These are phyloP conservation scores for Phyllosticta ampelicida DNA, from an alignment of 2,329 filamentous ascomycete species.

Conservation along the genomic window DNA sequence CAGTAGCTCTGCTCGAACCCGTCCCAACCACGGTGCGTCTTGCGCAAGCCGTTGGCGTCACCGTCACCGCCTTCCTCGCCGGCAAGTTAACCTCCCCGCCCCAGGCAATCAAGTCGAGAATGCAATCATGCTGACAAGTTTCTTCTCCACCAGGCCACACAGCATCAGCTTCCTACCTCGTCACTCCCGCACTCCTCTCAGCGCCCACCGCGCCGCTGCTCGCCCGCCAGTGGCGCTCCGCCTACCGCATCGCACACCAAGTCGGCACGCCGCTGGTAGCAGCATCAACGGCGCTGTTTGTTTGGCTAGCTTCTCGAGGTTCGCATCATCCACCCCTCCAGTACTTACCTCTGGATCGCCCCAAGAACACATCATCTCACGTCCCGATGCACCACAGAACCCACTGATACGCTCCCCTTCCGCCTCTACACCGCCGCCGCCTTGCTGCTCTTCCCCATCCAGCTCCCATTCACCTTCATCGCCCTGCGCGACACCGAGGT, in stretches of 20 bases:
- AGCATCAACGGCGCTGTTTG: conserved; percentile 26
- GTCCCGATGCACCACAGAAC: conserved; percentile 14
- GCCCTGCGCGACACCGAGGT: conserved; percentile 39
- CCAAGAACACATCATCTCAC: no score
- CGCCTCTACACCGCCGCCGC: conserved; percentile 39
- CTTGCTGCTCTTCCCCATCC: conserved; percentile 30
- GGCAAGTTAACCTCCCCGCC: conserved; percentile 21
- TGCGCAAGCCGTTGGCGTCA: conserved; percentile 42
- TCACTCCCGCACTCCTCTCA: conserved; percentile 44
- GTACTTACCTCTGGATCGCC: background rate
- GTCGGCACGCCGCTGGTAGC: conserved; percentile 23
- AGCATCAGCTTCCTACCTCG: conserved; percentile 29
- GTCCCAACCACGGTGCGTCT: conserved; percentile 29
- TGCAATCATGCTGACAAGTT: background rate
- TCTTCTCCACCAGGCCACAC: conserved; percentile 21
- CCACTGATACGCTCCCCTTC: conserved; percentile 23
- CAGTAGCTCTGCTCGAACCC: conserved; percentile 13
- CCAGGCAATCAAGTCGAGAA: background rate
- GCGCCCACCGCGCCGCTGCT: conserved; percentile 43
- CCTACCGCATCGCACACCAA: conserved; percentile 31
- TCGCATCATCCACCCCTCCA: background rate
- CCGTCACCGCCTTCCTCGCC: conserved; percentile 37
- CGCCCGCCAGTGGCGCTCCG: conserved; percentile 43
- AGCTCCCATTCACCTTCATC: conserved; percentile 43
- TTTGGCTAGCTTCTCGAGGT: conserved; percentile 39